These are phyloP conservation scores for Apiospora hydei DNA, from an alignment of 2,329 filamentous ascomycete genomes.

Conservation along the genomic window DNA sequence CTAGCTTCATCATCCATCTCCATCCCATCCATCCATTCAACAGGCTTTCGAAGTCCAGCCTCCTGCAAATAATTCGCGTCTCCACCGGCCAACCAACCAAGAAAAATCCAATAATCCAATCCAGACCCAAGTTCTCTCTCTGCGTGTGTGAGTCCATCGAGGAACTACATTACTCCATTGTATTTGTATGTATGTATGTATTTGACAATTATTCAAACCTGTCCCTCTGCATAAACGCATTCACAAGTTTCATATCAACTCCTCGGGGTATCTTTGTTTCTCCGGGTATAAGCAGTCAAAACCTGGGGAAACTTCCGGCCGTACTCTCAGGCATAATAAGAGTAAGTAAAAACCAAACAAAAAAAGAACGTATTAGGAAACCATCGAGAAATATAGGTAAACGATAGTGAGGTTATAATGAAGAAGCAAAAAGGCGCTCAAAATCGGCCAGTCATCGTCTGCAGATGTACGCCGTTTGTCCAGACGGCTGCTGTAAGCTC, in stretches of 20 bases:
- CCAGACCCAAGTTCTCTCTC: not conserved
- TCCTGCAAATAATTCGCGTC: conserved; percentile 21
- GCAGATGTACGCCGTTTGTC: not conserved
- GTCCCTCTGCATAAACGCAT: conserved; percentile 3
- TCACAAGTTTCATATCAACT: conserved; percentile 14
- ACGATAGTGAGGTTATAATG: not conserved
- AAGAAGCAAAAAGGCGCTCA: not conserved
- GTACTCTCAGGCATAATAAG: not conserved
- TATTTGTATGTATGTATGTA: not conserved
- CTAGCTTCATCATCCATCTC: not conserved
- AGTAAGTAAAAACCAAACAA: not conserved
- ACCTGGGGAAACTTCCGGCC: not conserved
- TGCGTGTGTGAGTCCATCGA: not conserved
- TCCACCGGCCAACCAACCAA: conserved; percentile 12
- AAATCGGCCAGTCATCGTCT: not conserved
- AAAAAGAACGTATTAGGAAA: not conserved
- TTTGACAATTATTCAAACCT: conserved; percentile 14
- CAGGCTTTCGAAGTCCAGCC: conserved; percentile 6
- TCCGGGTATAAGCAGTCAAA: not conserved
- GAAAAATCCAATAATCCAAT: conserved; percentile 1
- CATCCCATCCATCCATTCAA: not conserved
- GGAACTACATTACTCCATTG: not conserved
- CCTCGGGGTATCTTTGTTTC: conserved; percentile 19
- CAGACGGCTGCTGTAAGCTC: not conserved
- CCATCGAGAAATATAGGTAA: not conserved